phyloP scores from a whole-genome alignment of 1,284 basidiomycete species.

The Quambalaria eucalypti region DNA sequence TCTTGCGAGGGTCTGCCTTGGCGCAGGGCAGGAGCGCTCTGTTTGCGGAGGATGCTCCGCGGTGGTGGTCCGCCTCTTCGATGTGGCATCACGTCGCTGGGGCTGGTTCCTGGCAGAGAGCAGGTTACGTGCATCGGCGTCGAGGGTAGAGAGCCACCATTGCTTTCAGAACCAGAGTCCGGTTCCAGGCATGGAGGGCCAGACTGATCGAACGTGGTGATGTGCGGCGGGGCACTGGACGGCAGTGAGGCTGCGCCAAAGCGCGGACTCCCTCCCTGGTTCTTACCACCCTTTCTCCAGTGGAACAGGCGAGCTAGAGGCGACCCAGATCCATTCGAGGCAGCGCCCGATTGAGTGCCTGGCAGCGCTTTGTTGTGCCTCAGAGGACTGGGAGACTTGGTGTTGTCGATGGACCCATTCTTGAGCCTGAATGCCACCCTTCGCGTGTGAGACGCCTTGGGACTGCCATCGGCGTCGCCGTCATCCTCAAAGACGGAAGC shows the following conservation, averaged over 20 bases:
- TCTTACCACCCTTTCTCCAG: slow-evolving; percentile 19
- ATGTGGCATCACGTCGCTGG: not conserved
- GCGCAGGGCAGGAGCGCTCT: slow-evolving; percentile 23
- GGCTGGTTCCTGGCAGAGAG: not conserved
- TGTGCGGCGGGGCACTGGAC: slow-evolving; percentile 27
- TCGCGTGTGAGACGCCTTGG: not conserved
- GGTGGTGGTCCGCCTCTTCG: not conserved
- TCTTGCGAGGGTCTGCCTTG: no score
- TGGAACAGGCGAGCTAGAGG: slow-evolving; percentile 23
- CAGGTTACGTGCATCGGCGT: not conserved
- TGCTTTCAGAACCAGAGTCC: slow-evolving; percentile 9
- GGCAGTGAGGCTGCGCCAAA: slow-evolving; percentile 5
- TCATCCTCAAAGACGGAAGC: slow-evolving; percentile 27
- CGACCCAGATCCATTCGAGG: no score
- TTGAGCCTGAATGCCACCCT: not conserved
- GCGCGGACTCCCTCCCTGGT: slow-evolving; percentile 12
- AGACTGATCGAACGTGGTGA: slow-evolving; percentile 22
- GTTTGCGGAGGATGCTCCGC: slow-evolving; percentile 4
- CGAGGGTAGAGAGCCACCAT: not conserved
- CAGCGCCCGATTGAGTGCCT: no score
- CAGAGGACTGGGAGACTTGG: no score
- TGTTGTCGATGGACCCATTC: not conserved
- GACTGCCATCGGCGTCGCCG: slow-evolving; percentile 10
- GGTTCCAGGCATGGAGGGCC: slow-evolving; percentile 13
- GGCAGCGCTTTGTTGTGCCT: no score